Evolutionary conservation across 352 stramenopile genomes (phyloP).

Genomic region (Thalassiosira exigua): DNA sequence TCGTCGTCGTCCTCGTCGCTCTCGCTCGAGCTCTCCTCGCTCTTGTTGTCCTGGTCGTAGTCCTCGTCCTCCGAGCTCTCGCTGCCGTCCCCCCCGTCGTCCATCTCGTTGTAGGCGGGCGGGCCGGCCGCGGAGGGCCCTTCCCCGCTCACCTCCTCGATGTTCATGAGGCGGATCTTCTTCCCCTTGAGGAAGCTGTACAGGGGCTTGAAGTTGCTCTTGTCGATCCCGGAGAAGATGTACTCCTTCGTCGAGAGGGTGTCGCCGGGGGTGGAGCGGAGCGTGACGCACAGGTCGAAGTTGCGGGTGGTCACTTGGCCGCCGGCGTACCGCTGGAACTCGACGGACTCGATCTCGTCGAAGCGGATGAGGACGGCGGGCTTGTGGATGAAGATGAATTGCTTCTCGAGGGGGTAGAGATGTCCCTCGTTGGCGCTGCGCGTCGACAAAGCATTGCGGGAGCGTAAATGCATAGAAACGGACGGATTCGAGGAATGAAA

Average conservation of each 20-base stretch:
- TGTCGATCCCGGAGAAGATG: slow-evolving; percentile 96
- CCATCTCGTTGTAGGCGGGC: slow-evolving; percentile 85
- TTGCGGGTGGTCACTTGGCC: slow-evolving; percentile 91
- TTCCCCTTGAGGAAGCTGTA: slow-evolving; percentile 95
- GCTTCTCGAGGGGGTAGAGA: slow-evolving; percentile 97
- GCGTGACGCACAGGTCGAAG: slow-evolving; percentile 94
- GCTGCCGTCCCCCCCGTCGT: slow-evolving; percentile 88
- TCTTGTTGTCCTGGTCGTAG: slow-evolving; percentile 89
- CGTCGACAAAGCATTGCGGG: too few species aligned
- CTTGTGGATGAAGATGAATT: slow-evolving; percentile 99
- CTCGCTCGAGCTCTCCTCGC: slow-evolving; percentile 81
- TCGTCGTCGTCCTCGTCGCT: slow-evolving; percentile 86
- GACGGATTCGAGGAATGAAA: too few species aligned
- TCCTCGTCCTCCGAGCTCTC: slow-evolving; percentile 92
- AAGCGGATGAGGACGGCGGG: slow-evolving; percentile 98
- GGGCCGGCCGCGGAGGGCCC: slow-evolving; percentile 3
- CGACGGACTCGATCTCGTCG: slow-evolving; percentile 97
- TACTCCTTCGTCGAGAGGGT: slow-evolving; percentile 86
- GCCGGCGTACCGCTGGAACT: slow-evolving; percentile 97
- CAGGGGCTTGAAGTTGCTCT: slow-evolving; percentile 92
- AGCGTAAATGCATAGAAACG: too few species aligned
- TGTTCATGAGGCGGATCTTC: slow-evolving; percentile 94
- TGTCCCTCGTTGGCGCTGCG: slow-evolving; percentile 92
- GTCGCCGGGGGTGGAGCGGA: slow-evolving; percentile 87
- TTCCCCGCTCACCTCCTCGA: slow-evolving; percentile 62